A percentile compares a stretch with the other conserved stretches of the same genome.
These are phyloP conservation scores for Blastobotrys malaysiensis DNA, from an alignment of 1,139 yeast species.

Conservation along the genomic window DNA sequence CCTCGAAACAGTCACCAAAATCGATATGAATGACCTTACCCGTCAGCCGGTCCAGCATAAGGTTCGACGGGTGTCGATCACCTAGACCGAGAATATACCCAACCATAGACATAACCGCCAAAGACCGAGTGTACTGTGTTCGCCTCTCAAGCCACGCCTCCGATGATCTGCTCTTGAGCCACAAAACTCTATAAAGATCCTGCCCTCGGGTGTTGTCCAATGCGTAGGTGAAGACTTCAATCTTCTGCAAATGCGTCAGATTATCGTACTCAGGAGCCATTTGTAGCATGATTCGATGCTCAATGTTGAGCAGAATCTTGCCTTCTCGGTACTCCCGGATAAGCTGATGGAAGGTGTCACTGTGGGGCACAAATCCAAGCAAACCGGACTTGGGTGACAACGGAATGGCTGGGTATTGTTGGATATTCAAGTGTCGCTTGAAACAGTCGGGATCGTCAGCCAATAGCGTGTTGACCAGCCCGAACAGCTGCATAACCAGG, in stretches of 20 bases:
- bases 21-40: constrained; percentile 97
- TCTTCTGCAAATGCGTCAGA: constrained; percentile 81
- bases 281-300: constrained; percentile 91
- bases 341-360: constrained; percentile 92
- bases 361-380: constrained; percentile 94
- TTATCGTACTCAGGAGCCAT: constrained; percentile 98
- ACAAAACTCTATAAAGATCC: constrained; percentile 87
- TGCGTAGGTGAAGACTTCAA: constrained; percentile 95
- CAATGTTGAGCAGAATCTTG: constrained; percentile 83
- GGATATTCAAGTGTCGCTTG: constrained; percentile 91
- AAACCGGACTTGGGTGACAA: constrained; percentile 96
- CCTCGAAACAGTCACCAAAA: constrained; percentile 99
- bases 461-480: constrained; percentile 84
- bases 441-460: constrained; percentile 92
- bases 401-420: constrained; percentile 88
- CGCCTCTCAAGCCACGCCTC: constrained; percentile 98
- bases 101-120: constrained; percentile 98
- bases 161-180: constrained; percentile 93
- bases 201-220: constrained; percentile 94
- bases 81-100: constrained; percentile 96
- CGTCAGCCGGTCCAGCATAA: constrained; percentile 89
- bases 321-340: constrained; percentile 92
- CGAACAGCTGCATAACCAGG: constrained; percentile 95
- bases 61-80: constrained; percentile 94
- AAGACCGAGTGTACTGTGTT: constrained; percentile 89